Conservation (phyloP, 306 rosid genomes). For the Quercus ilex region DNA sequence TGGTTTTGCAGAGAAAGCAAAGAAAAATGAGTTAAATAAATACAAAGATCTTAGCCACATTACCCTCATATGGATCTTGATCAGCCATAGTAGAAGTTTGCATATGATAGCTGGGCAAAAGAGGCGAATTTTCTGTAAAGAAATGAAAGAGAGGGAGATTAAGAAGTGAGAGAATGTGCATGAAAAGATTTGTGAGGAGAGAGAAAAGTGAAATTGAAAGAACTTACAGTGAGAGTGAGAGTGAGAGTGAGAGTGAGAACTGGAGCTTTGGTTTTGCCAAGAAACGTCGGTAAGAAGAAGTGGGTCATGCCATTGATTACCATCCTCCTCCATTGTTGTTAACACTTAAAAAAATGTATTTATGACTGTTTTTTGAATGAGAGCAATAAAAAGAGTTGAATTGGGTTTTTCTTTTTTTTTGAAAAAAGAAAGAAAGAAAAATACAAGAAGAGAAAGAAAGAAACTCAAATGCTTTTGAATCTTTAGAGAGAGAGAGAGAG, state of each 20-base stretch:
- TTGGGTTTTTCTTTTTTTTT: too few relatives aligned
- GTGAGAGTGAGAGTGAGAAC: not conserved
- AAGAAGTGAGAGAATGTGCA: not conserved
- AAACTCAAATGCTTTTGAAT: slow-evolving; percentile 12
- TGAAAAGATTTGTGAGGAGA: too few relatives aligned
- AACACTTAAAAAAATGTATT: slow-evolving; percentile 12
- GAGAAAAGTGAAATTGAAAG: too few relatives aligned
- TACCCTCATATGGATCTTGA: slow-evolving; percentile 23
- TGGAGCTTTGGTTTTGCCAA: slow-evolving; percentile 25
- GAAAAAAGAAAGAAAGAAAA: slow-evolving; percentile 12
- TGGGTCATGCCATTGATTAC: slow-evolving; percentile 50
- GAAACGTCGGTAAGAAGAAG: slow-evolving; percentile 60
- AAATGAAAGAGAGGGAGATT: not conserved
- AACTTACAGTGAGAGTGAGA: too few relatives aligned
- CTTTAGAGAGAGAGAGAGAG: not conserved
- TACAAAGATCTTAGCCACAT: slow-evolving; percentile 21
- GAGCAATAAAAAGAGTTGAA: too few relatives aligned
- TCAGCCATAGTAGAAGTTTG: slow-evolving; percentile 40
- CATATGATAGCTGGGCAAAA: slow-evolving; percentile 25
- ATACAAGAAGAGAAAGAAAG: slow-evolving; percentile 1
- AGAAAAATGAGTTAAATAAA: too few relatives aligned
- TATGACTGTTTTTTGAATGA: not conserved
- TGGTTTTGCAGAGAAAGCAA: too few relatives aligned
- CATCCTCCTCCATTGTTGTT: slow-evolving; percentile 35
- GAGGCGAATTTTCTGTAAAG: slow-evolving; percentile 25